A percentile compares a stretch with the other conserved stretches of the same genome.
Conservation (phyloP, 176 grass and related monocot genomes). For the Olyra latifolia region DNA sequence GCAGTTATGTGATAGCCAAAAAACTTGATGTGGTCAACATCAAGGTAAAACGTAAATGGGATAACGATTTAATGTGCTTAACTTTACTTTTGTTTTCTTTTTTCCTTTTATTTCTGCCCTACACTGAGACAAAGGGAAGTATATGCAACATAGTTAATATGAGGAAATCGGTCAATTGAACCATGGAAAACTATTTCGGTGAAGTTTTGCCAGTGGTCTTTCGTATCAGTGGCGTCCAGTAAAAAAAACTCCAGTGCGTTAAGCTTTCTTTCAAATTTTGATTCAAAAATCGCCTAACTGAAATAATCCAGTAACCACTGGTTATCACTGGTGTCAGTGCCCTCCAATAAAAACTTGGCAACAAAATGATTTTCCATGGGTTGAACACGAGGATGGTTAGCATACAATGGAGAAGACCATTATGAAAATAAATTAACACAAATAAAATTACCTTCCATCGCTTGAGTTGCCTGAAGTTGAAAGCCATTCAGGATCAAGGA, state of each 20-base stretch:
- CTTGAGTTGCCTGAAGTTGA: slow-evolving; percentile 50
- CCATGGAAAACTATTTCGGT: no score
- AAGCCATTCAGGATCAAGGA: slow-evolving; percentile 52
- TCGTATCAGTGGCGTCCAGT: no score
- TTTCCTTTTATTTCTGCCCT: neutral
- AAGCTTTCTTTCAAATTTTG: no score
- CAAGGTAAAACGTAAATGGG: neutral
- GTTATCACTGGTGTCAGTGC: no score
- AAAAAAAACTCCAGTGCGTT: no score
- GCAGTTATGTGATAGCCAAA: slow-evolving; percentile 15
- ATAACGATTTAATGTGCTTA: neutral
- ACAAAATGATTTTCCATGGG: no score
- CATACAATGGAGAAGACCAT: slow-evolving; percentile 5
- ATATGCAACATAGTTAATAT: neutral
- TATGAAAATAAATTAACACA: neutral
- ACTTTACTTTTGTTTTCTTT: slow-evolving; percentile 4
- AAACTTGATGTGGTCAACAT: neutral
- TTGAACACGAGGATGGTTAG: neutral
- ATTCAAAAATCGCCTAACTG: no score
- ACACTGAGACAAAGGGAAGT: neutral
- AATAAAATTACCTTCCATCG: slow-evolving; percentile 41
- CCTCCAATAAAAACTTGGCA: no score
- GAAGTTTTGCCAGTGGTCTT: no score
- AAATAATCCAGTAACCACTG: no score
- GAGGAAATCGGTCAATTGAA: slow-evolving; percentile 19